Evolutionary conservation across 73 alveolate species (phyloP).

Genomic region (Paramecium tetraurelia): DNA sequence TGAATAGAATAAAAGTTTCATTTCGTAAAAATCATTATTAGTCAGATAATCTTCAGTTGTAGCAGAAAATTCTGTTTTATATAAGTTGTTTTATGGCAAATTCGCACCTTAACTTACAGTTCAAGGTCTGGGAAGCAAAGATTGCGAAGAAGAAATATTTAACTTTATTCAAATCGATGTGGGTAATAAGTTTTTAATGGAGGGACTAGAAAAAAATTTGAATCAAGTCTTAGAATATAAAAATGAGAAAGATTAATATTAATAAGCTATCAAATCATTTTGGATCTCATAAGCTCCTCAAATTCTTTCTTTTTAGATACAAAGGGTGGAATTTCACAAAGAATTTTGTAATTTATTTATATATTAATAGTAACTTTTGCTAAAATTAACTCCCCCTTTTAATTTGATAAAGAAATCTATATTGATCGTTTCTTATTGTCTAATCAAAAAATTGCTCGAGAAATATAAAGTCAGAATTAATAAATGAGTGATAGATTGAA

Average conservation of each 20-base stretch:
- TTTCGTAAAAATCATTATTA: neutral
- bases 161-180: constrained; percentile 69
- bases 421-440: constrained; percentile 72
- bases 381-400: constrained; percentile 66
- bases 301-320: constrained; percentile 64
- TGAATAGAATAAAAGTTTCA: neutral
- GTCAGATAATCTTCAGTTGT: neutral
- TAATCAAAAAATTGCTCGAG: constrained; percentile 47
- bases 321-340: constrained; percentile 68
- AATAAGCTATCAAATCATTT: constrained; percentile 53
- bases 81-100: neutral
- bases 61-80: neutral
- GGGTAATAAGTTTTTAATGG: constrained; percentile 51
- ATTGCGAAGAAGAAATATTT: constrained; percentile 57
- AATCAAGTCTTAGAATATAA: constrained; percentile 62
- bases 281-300: constrained; percentile 72
- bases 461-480: constrained; percentile 58
- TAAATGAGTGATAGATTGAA: constrained; percentile 34
- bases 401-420: constrained; percentile 71
- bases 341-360: neutral
- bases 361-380: neutral
- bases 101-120: neutral
- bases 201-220: constrained; percentile 73
- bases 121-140: neutral
- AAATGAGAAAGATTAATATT: neutral